These are phyloP conservation scores for Neospermospora avenae DNA, from an alignment of 2,329 filamentous ascomycete genomes.

Conservation along the genomic window DNA sequence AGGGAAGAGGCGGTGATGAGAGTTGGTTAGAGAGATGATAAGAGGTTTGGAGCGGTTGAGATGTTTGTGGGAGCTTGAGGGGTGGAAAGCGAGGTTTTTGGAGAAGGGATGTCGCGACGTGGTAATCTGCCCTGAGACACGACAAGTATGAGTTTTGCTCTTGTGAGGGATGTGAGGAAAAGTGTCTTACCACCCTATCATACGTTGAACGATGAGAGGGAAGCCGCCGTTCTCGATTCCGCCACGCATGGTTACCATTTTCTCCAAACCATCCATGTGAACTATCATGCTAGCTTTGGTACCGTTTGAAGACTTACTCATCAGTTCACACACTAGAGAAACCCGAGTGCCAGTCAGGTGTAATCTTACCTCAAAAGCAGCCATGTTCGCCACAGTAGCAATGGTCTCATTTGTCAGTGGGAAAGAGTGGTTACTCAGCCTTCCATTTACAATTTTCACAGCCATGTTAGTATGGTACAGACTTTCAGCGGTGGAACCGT, in stretches of 20 bases:
- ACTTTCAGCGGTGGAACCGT: neutral
- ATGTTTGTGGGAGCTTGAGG: neutral
- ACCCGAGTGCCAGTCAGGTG: neutral
- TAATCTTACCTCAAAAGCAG: neutral
- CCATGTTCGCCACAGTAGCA: neutral
- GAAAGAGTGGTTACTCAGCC: neutral
- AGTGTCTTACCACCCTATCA: constrained; percentile 11
- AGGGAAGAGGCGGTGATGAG: too few species aligned
- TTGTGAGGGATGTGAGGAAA: neutral
- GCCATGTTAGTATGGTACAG: neutral
- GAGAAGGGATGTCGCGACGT: neutral
- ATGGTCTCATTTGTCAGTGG: neutral
- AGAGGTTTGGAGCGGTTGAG: neutral
- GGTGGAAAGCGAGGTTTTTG: neutral
- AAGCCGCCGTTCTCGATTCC: constrained; percentile 14
- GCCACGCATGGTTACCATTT: constrained; percentile 16
- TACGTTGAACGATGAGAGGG: constrained; percentile 12
- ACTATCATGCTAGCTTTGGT: constrained; percentile 7
- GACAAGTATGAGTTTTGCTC: neutral
- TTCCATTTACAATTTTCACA: neutral
- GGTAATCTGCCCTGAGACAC: neutral
- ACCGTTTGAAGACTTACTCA: constrained; percentile 10
- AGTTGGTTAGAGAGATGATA: too few species aligned
- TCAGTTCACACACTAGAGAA: neutral
- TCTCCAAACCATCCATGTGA: constrained; percentile 16